These are phyloP conservation scores for Aspergillus intermedius DNA, from an alignment of 2,329 filamentous ascomycete species.

Conservation along the genomic window DNA sequence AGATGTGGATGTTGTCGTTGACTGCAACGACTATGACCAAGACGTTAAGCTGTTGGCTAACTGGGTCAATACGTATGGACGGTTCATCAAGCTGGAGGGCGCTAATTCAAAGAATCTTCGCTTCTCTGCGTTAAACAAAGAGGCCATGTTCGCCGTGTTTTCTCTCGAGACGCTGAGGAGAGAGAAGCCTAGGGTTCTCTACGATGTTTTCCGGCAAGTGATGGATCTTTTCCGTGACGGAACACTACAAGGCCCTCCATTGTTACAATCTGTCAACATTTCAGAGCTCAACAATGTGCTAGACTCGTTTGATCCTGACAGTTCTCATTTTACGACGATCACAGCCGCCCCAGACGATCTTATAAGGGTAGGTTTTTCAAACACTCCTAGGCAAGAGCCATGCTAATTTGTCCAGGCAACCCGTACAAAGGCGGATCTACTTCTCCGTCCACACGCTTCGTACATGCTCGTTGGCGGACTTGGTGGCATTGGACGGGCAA, in stretches of 20 bases:
- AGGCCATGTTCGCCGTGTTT: slow-evolving; percentile 11
- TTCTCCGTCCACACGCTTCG: slow-evolving; percentile 11
- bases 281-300: slow-evolving; percentile 10
- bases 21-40: slow-evolving; percentile 1
- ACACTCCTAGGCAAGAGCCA: too few relatives aligned
- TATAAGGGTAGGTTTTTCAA: slow-evolving; percentile 8
- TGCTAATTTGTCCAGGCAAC: neutral
- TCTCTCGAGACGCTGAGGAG: slow-evolving; percentile 9
- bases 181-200: slow-evolving; percentile 1
- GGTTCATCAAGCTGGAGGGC: slow-evolving; percentile 24
- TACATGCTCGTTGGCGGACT: slow-evolving; percentile 24
- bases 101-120: slow-evolving; percentile 2
- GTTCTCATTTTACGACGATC: slow-evolving; percentile 5
- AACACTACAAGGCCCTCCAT: slow-evolving; percentile 6
- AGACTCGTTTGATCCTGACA: neutral
- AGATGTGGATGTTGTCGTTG: slow-evolving; percentile 13
- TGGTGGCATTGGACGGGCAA: slow-evolving; percentile 21
- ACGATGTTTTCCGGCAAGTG: slow-evolving; percentile 9
- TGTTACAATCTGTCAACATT: slow-evolving; percentile 5
- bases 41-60: neutral
- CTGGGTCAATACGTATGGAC: slow-evolving; percentile 20
- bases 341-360: slow-evolving; percentile 3
- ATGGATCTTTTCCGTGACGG: slow-evolving; percentile 9
- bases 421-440: neutral
- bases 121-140: neutral